A percentile compares a stretch with the other conserved stretches of the same genome.
These are phyloP conservation scores for Myxozyma lipomycoides DNA, from an alignment of 805 yeast species.

Conservation along the genomic window DNA sequence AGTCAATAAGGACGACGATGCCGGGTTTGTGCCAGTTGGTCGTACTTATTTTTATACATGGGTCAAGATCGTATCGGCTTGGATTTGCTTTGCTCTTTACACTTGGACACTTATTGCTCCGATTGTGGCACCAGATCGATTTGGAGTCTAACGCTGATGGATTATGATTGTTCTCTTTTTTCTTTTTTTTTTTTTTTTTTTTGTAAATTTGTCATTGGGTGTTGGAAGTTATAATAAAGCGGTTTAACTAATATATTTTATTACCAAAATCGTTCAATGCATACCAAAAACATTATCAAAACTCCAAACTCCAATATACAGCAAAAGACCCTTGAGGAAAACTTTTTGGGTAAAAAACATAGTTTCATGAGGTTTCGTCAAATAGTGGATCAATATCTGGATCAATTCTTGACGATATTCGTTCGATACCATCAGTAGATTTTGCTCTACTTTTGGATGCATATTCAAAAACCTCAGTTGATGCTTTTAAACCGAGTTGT, in stretches of 20 bases:
- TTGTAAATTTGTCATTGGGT: background rate
- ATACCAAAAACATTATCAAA: too few relatives aligned
- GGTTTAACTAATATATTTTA: too few relatives aligned
- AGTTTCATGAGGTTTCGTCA: background rate
- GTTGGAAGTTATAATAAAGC: too few relatives aligned
- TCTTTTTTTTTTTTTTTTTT: background rate
- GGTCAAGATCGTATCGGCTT: constrained; percentile 88
- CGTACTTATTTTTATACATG: constrained; percentile 92
- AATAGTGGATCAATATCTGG: background rate
- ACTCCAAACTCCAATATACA: background rate
- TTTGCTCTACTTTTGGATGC: background rate
- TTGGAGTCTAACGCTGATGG: constrained; percentile 36
- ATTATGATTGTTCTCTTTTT: too few relatives aligned
- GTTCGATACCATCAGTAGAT: background rate
- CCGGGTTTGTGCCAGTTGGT: constrained; percentile 93
- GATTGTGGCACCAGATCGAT: constrained; percentile 82
- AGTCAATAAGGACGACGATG: constrained; percentile 76
- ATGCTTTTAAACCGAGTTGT: background rate
- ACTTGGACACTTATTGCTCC: constrained; percentile 94
- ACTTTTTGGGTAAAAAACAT: too few relatives aligned
- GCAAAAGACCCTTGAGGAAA: background rate
- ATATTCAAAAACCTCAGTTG: background rate
- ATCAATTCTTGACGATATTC: background rate
- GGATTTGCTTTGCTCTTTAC: constrained; percentile 84
- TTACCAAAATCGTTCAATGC: too few relatives aligned